Conservation (phyloP, 805 yeast genomes). For the Ogataea angusta region DNA sequence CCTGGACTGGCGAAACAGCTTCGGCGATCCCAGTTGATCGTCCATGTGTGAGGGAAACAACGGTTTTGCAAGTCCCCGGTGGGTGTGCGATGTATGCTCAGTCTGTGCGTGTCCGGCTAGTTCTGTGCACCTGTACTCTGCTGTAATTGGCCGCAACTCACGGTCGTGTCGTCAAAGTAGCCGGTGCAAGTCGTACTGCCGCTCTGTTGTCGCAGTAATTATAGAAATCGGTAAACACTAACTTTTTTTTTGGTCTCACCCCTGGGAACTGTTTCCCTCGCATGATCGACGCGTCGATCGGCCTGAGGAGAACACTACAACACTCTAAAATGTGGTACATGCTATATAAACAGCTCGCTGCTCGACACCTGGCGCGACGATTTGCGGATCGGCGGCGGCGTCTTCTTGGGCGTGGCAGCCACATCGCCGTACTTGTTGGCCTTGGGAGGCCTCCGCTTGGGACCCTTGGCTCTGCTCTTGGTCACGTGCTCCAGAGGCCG, state of each 20-base stretch:
- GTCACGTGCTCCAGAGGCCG: conserved; percentile 41
- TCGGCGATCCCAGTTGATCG: conserved; percentile 15
- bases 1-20: conserved; percentile 8
- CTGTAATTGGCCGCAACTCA: neutral
- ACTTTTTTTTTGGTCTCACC: neutral
- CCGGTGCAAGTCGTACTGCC: neutral
- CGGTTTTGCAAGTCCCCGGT: neutral
- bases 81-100: too few species aligned
- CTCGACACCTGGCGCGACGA: conserved; percentile 29
- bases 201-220: conserved; percentile 2
- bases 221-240: conserved; percentile 12
- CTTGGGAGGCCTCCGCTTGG: conserved; percentile 47
- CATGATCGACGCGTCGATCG: conserved; percentile 8
- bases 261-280: too few species aligned
- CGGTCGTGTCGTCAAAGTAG: neutral
- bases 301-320: neutral
- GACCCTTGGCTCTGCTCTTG: conserved; percentile 49
- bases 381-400: conserved; percentile 29
- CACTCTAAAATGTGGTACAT: neutral
- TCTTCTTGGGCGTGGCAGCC: conserved; percentile 14
- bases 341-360: conserved; percentile 25
- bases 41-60: conserved; percentile 1
- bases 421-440: conserved; percentile 2
- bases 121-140: neutral
- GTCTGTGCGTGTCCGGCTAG: too few species aligned